Conservation (phyloP, 192 early-diverging fungal genomes). For the Funneliformis mosseae region DNA sequence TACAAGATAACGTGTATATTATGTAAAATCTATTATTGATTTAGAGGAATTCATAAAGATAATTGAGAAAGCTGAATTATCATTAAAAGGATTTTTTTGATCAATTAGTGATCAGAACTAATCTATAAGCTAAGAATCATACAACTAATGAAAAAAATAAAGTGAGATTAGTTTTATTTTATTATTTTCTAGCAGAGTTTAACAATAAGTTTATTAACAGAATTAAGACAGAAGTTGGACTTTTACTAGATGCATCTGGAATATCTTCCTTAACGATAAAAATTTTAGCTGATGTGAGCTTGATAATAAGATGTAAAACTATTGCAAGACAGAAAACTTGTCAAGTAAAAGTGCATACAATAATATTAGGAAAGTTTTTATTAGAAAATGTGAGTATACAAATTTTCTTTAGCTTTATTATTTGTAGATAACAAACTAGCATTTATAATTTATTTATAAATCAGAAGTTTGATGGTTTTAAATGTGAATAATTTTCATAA, state of each 20-base stretch:
- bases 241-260: neutral
- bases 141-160: constrained; percentile 17
- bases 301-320: constrained; percentile 4
- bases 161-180: constrained; percentile 13
- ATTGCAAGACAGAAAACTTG: constrained; percentile 17
- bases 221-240: neutral
- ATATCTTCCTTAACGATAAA: neutral
- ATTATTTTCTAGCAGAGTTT: constrained; percentile 6
- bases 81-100: neutral
- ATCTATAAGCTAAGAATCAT: neutral
- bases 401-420: neutral
- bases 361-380: neutral
- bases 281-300: neutral
- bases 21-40: neutral
- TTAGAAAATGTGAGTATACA: neutral
- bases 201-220: constrained; percentile 25
- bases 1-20: neutral
- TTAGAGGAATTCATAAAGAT: neutral
- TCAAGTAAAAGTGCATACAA: constrained; percentile 4
- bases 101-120: neutral
- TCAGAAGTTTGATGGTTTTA: neutral
- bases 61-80: neutral
- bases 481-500: constrained; percentile 5
- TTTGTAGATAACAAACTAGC: neutral
- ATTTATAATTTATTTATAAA: neutral